These are phyloP conservation scores for Mrakia frigida DNA, from an alignment of 768 basidiomycete genomes.

Conservation along the genomic window DNA sequence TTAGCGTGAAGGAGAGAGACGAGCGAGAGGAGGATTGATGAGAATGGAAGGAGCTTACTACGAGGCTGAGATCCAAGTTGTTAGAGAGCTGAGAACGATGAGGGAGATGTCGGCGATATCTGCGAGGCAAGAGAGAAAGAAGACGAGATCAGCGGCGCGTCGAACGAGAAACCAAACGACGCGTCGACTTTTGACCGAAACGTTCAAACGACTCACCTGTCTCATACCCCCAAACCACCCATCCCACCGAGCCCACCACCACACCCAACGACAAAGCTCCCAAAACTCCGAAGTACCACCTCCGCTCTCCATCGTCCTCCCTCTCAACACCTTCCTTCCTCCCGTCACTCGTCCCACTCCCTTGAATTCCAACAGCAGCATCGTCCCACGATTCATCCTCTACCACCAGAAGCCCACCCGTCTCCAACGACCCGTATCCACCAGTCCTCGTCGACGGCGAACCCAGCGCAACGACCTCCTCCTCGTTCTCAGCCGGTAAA, in stretches of 20 bases:
- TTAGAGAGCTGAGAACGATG: not conserved
- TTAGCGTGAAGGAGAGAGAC: not conserved
- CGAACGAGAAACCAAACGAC: no score
- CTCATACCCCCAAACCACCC: not conserved
- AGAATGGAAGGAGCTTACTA: not conserved
- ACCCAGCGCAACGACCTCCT: not conserved
- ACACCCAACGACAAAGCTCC: not conserved
- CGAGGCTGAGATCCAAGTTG: not conserved
- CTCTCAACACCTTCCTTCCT: not conserved
- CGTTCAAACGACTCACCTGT: not conserved
- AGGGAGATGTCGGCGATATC: constrained; percentile 2
- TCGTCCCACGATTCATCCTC: not conserved
- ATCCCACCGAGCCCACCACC: not conserved
- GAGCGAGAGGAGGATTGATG: not conserved
- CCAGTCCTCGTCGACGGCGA: not conserved
- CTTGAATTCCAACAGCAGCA: not conserved
- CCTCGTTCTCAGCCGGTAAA: not conserved
- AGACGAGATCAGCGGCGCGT: not conserved
- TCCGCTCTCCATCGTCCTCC: not conserved
- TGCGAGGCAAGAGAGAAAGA: not conserved
- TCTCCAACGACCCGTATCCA: not conserved
- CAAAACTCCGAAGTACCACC: not conserved
- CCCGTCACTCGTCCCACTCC: no score
- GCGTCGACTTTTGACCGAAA: no score
- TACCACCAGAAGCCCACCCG: not conserved